phyloP scores from a whole-genome alignment of 1,284 basidiomycete genomes.

The Pseudozyma tsukubaensis region DNA sequence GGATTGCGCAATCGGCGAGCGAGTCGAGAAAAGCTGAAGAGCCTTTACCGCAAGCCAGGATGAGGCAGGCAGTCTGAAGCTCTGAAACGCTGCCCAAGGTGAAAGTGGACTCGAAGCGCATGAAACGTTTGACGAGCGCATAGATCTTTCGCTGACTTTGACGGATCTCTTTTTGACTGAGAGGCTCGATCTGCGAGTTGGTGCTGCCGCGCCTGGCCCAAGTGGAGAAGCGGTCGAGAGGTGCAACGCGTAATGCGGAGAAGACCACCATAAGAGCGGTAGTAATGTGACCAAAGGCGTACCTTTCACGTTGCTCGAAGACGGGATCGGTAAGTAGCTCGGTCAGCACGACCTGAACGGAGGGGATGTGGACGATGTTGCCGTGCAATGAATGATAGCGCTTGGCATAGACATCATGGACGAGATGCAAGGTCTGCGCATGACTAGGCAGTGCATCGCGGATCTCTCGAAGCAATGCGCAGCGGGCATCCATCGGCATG shows the following conservation, averaged over 20 bases:
- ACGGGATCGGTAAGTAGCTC: constrained; percentile 27
- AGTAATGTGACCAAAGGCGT: constrained; percentile 30
- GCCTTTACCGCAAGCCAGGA: constrained; percentile 35
- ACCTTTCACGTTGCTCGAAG: constrained; percentile 32
- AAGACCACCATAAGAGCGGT: constrained; percentile 42
- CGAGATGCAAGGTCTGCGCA: constrained; percentile 21
- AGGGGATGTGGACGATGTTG: constrained; percentile 30
- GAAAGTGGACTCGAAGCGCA: constrained; percentile 28
- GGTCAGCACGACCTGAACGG: constrained; percentile 24
- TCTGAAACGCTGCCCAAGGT: constrained; percentile 31
- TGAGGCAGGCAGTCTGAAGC: constrained; percentile 32
- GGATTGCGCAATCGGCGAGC: constrained; percentile 33
- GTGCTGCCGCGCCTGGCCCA: constrained; percentile 15
- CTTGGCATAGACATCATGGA: constrained; percentile 35
- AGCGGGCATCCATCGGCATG: constrained; percentile 20
- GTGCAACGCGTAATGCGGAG: constrained; percentile 24
- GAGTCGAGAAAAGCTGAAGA: constrained; percentile 27
- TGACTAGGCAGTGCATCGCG: constrained; percentile 22
- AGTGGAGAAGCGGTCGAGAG: constrained; percentile 27
- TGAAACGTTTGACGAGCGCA: constrained; percentile 36
- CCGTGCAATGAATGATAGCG: constrained; percentile 35
- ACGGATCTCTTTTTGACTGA: constrained; percentile 30
- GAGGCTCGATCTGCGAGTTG: constrained; percentile 12
- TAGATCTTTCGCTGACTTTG: constrained; percentile 31
- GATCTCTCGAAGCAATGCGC: constrained; percentile 17